These are phyloP conservation scores for Cryptosporidium viatorum DNA, from an alignment of 169 alveolate genomes.

Conservation along the genomic window DNA sequence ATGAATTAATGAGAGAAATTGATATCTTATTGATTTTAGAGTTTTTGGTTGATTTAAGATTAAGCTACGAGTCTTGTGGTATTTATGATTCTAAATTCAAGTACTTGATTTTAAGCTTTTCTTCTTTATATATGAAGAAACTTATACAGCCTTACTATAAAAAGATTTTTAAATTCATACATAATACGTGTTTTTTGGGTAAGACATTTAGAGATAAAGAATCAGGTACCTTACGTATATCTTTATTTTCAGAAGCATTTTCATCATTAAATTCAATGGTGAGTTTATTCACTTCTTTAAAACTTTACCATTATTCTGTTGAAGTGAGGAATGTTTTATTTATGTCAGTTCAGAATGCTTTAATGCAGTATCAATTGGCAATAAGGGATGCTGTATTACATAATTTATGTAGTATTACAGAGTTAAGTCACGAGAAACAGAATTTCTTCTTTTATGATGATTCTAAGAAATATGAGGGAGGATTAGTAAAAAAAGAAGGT, in stretches of 20 bases:
- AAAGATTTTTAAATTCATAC: conserved; percentile 10
- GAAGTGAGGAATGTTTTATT: conserved; percentile 36
- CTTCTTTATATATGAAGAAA: conserved; percentile 22
- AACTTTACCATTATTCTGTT: conserved; percentile 22
- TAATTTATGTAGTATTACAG: conserved; percentile 45
- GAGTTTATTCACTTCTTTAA: conserved; percentile 15
- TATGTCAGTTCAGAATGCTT: conserved; percentile 13
- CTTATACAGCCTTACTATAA: conserved; percentile 33
- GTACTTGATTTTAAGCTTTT: conserved; percentile 16
- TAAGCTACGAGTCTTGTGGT: conserved; percentile 45
- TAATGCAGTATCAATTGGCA: conserved; percentile 42
- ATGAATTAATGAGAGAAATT: conserved; percentile 29
- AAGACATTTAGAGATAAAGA: conserved; percentile 66
- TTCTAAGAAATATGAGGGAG: background rate
- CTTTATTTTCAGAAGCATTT: conserved; percentile 32
- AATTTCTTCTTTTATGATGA: conserved; percentile 13
- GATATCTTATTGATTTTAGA: conserved; percentile 33
- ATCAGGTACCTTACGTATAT: conserved; percentile 43
- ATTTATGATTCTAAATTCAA: conserved; percentile 59
- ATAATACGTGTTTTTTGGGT: conserved; percentile 42
- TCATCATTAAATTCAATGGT: conserved; percentile 12
- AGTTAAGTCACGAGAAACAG: background rate
- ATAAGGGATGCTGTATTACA: conserved; percentile 36
- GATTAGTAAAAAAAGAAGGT: background rate
- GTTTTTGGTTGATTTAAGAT: conserved; percentile 34